Base-by-base conservation (phyloP, 768 basidiomycete genomes). In the Trametes meyenii region DNA sequence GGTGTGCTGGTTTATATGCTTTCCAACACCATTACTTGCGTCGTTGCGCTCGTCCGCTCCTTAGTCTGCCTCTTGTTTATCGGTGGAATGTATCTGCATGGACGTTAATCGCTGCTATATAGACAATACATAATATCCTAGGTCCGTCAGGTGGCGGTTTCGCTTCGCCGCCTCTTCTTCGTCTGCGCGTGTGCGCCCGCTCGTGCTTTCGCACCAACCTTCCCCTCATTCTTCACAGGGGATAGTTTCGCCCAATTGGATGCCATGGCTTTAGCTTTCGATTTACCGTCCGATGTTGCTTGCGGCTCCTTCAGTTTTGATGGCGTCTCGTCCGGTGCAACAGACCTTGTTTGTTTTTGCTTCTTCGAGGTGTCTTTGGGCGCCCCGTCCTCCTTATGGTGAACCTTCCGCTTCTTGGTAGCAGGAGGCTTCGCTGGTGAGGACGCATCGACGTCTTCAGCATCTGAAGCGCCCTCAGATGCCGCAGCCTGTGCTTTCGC, bases 381-480 rank as follows among this genome's bases (percentile, higher is more conserved):
- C 33, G 36, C 39, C 23, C 43, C 54, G 39, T 45, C 51, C 8
- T 16, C 45, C 45, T 23, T 40, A 7, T 23, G 55, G 14, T 58
- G 56, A 12, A 61, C 61, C 53, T 71, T 69, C 38, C 66, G 65
- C 46, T 68, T 71, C 62, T 70, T 73, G 21, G 61, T 8, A 8
- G 58, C 49, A 4, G 63, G 52, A 1, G 36, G 23, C 38, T 56
- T 55, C 53, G 14, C 42, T n/a, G 57, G 21, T 4, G 23, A 21
- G 16, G 36, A 16, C 23, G 36, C 16, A 3, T 39, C 39, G 2
- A 2, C 33, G 2, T 46, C 46, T 23, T 60, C 48, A 12, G 17
- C 13, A 13, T 53, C 55, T 6, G 53, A 51, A 12, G 29, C 48
- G 7, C 49, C 62, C 11, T 40, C 46, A 2, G 66, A 19, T 1